Evolutionary conservation across 495 filamentous ascomycete species (phyloP), one percentile per base, ranked within the genome.

Genomic region (Cercophora samala): DNA sequence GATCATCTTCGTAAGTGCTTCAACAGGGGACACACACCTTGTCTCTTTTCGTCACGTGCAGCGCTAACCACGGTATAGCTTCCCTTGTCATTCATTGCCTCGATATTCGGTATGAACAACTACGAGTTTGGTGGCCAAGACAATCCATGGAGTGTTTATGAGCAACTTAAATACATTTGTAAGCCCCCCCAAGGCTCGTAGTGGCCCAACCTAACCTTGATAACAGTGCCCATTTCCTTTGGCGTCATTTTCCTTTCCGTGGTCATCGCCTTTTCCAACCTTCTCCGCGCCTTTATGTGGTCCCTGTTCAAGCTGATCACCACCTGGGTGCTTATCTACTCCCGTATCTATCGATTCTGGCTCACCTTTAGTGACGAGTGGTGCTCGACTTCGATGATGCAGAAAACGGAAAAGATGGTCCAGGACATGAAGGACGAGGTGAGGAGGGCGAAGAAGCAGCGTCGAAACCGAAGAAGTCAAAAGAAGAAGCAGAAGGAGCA

Each of bases 91-190:
- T 80, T 80, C 65, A 71, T 78, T 60, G 54, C 76, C 0, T 74
- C 69, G 19, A 60, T 80, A 9, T 80, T 80, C 19, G 78, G 78
- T 0, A 80, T 80, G 78, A 80, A 80, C 66, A 73, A 74, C 0
- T 51, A 52, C 2, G 69, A 76, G 18, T 71, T 77, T 23, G 64
- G 71, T 25, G 1, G 13, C 8, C 0, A 22, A 15, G 53, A 60
- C 22, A 58, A 58, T 22, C 26, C 19, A 15, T 21, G n/a, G 53
- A 56, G 53, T 56, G 22, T 56, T 2, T 56, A 11, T 3, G 53
- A 56, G 5, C 53, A 56, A 18, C 1, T 56, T 5, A 21, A 56
- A 18, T 56, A 5, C n/a, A 56, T 56, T 21, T 23, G 53, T 56
- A 56, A 56, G 53, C n/a, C 1, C 18, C 53, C 53, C 22, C 18